These are phyloP conservation scores for Pythium aquatile DNA, from an alignment of 352 stramenopile genomes.

Conservation along the genomic window DNA sequence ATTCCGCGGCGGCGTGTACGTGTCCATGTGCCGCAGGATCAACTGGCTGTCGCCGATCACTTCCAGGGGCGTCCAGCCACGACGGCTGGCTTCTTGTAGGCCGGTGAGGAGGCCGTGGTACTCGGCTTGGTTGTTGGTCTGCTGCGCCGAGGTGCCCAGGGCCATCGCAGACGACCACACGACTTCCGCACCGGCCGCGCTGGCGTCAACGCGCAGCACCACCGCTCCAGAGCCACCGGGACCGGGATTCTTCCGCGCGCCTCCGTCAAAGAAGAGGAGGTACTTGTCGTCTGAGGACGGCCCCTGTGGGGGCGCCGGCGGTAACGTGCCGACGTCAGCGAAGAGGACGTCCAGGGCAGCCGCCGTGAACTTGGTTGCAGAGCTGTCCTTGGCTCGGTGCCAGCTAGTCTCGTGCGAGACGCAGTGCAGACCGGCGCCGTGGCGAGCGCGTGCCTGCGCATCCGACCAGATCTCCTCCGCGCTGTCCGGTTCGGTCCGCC, in stretches of 20 bases:
- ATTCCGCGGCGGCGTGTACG: too few species aligned
- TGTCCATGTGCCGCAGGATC: neutral
- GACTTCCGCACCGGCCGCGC: neutral
- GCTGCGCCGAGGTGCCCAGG: neutral
- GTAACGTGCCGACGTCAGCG: too few species aligned
- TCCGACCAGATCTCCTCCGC: too few species aligned
- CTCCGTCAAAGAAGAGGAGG: conserved; percentile 16
- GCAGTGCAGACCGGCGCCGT: too few species aligned
- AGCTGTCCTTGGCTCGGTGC: too few species aligned
- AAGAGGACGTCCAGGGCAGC: too few species aligned
- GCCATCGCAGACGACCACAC: conserved; percentile 1
- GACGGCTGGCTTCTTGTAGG: neutral
- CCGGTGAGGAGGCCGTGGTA: conserved; percentile 1
- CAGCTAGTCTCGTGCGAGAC: too few species aligned
- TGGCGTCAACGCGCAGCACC: neutral
- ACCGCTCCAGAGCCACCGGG: conserved; percentile 5
- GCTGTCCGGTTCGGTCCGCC: neutral
- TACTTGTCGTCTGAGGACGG: neutral
- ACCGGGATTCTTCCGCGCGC: conserved; percentile 4
- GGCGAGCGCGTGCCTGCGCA: too few species aligned
- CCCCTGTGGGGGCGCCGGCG: too few species aligned
- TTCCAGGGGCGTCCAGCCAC: neutral
- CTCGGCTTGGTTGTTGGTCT: conserved; percentile 20
- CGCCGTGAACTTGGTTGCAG: too few species aligned
- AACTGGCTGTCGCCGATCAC: conserved; percentile 7